Evolutionary conservation across 164 flowering plant genomes (phyloP).

Genomic region (Amborella trichopoda): DNA sequence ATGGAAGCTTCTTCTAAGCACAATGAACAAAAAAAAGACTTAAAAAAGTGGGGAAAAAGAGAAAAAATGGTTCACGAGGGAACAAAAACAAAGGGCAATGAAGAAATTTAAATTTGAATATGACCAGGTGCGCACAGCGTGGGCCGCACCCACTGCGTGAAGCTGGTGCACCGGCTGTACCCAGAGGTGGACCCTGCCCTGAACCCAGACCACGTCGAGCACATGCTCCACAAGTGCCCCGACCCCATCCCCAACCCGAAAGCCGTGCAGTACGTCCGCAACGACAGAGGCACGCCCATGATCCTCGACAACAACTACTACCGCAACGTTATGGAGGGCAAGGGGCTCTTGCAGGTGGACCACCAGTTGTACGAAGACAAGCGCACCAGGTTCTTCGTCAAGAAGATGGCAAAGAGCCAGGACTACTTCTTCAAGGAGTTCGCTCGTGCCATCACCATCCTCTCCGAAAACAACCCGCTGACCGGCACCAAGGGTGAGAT

Average conservation of each 20-base stretch:
- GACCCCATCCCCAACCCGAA: constrained; percentile 88
- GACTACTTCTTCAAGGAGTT: constrained; percentile 82
- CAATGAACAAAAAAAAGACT: no score
- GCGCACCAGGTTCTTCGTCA: constrained; percentile 73
- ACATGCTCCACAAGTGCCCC: constrained; percentile 95
- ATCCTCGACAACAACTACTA: constrained; percentile 88
- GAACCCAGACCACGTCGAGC: constrained; percentile 74
- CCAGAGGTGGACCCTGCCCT: constrained; percentile 81
- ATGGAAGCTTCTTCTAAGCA: no score
- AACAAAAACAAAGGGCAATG: no score
- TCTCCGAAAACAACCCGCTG: constrained; percentile 93
- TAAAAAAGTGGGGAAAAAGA: no score
- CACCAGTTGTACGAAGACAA: constrained; percentile 75
- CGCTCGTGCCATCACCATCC: constrained; percentile 57
- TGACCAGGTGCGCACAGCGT: constrained; percentile 98
- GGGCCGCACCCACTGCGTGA: constrained; percentile 94
- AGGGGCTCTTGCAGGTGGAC: constrained; percentile 76
- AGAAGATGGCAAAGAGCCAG: constrained; percentile 91
- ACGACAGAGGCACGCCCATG: constrained; percentile 97
- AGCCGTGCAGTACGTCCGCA: constrained; percentile 91
- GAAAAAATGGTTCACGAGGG: no score
- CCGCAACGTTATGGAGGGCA: constrained; percentile 91
- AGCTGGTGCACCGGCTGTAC: constrained; percentile 89
- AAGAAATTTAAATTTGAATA: no score
- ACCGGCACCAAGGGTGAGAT: constrained; percentile 91